Base-by-base conservation (phyloP, 345 rosid species). In the Syzygium oleosum region DNA sequence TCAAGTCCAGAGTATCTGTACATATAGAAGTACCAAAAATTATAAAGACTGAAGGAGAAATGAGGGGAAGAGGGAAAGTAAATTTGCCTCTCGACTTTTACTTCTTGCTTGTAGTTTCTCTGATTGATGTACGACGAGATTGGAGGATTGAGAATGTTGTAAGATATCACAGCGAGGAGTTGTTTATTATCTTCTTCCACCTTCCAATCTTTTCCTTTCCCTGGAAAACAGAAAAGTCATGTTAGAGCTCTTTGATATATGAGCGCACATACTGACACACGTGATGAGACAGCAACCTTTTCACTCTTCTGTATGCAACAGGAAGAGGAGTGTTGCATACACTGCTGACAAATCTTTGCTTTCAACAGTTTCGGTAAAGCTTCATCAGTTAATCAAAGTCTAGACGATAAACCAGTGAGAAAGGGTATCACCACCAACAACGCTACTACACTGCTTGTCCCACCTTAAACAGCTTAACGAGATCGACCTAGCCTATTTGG, bases 181-280 rank as follows among this genome's bases (percentile, higher is more conserved):
- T 87, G 23, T 58, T 91, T 77, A 29, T 51, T 46, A 80, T 86
- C 91, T 93, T 97, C 91, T 93, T 96, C 99, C 99, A 96, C 92
- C 98, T 93, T 43, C 94, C 99, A 85, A 95, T 93, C 94, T 92
- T 97, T 92, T 97, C 99, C 90, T 93, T 94, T 80, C 98, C 96
- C 99, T 96, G 93, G 83, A 51, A 59, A 25, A 73, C 52, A 43
- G 51, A 6, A 9, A 73, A 29, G 59, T 38, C 86, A 19, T 1
- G 61, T 84, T 21, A 84, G 61, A 84, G 59, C 49, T 19, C 46
- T 84, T 52, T 7, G 59, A 52, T 52, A 29, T 41, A 84, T 53
- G 83, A 73, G 49, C 25, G 49, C 83, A 73, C 83, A 38, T n/a
- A 2, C 49, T 38, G 15, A 73, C 49, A 38, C 22, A 22, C 27